Percentiles rank a stretch among this genome's conserved stretches.
These are phyloP conservation scores for Solanum clarkiae DNA, from an alignment of 257 asterid genomes.

Conservation along the genomic window DNA sequence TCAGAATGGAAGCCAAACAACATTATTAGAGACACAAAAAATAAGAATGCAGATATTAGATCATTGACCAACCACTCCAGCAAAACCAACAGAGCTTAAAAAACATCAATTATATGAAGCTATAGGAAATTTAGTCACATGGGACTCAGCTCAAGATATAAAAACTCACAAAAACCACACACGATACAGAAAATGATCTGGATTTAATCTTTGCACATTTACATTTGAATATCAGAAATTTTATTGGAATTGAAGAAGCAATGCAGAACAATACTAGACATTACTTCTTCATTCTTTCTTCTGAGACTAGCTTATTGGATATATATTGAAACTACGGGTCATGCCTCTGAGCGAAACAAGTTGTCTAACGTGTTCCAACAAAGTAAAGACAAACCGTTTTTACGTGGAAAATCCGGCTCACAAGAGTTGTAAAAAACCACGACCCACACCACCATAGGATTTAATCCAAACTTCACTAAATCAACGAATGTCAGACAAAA, in stretches of 20 bases:
- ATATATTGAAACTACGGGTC: background rate
- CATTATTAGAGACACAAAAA: background rate
- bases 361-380: no score
- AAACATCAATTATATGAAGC: background rate
- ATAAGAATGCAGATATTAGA: background rate
- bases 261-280: background rate
- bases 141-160: background rate
- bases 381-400: no score
- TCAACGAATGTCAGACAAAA: no score
- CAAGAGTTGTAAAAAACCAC: no score
- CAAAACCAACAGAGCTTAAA: background rate
- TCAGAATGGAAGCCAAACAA: background rate
- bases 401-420: no score
- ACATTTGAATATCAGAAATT: background rate
- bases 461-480: no score
- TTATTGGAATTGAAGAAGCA: background rate
- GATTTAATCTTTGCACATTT: background rate
- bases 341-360: no score
- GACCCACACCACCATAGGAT: no score
- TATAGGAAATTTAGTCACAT: background rate
- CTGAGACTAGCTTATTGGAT: background rate
- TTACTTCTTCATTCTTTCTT: background rate
- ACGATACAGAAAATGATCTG: background rate
- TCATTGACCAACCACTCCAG: background rate
- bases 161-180: background rate